Evolutionary conservation across 306 rosid genomes (phyloP).

Genomic region (cucumber (Cucumis sativus)): Cucumber_9930_V3 NC_026656.2:2944501-2945000

Average conservation of each 20-base stretch:
- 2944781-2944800: conserved; percentile 85
- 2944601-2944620: not conserved
- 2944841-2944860: conserved; percentile 81
- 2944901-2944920: conserved; percentile 92
- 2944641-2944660: not conserved
- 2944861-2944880: conserved; percentile 71
- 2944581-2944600: not conserved
- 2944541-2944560: not conserved
- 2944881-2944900: conserved; percentile 78
- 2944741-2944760: conserved; percentile 16
- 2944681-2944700: not conserved
- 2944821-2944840: conserved; percentile 55
- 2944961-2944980: conserved; percentile 28
- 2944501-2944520: not conserved
- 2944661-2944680: not conserved
- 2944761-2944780: conserved; percentile 54
- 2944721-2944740: not conserved
- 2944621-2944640: not conserved
- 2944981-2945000: not conserved
- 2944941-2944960: conserved; percentile 86
- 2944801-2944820: conserved; percentile 74
- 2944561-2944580: not conserved
- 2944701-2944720: not conserved
- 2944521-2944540: not conserved
- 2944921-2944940: conserved; percentile 78